A percentile compares a stretch with the other conserved stretches of the same genome.
phyloP scores from a whole-genome alignment of 306 rosid species.

The Purshia tridentata region DNA sequence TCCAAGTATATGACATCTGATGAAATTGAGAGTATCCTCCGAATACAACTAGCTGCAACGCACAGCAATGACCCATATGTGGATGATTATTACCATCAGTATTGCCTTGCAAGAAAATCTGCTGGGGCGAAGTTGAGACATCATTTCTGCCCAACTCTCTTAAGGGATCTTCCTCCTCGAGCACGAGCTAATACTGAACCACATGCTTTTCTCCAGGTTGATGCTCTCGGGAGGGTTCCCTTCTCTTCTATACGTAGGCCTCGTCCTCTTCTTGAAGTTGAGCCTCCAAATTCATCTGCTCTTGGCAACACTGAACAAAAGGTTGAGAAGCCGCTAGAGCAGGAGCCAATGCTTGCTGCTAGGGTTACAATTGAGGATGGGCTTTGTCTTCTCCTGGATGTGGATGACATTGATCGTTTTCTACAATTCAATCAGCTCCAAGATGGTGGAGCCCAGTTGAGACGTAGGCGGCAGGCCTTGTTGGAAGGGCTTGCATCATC shows the following conservation, averaged over 20 bases:
- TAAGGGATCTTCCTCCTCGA: conserved; percentile 80
- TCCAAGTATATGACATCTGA: conserved; percentile 83
- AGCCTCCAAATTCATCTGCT: conserved; percentile 64
- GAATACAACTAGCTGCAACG: conserved; percentile 94
- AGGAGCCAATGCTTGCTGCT: conserved; percentile 96
- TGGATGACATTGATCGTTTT: conserved; percentile 93
- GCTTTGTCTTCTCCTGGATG: conserved; percentile 89
- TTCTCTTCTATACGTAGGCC: conserved; percentile 99
- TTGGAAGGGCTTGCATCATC: conserved; percentile 81
- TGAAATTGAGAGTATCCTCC: conserved; percentile 81
- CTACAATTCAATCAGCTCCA: conserved; percentile 82
- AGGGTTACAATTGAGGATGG: conserved; percentile 94
- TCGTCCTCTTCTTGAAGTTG: conserved; percentile 98
- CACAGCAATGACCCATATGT: conserved; percentile 98
- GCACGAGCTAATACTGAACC: conserved; percentile 81
- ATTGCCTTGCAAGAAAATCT: conserved; percentile 78
- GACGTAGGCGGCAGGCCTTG: conserved; percentile 61
- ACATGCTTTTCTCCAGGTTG: conserved; percentile 99
- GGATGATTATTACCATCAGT: conserved; percentile 95
- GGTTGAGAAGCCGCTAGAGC: conserved; percentile 89
- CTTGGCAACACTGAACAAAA: conserved; percentile 59
- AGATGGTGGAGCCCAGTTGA: conserved; percentile 68
- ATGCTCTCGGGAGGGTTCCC: conserved; percentile 97
- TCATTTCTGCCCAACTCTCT: conserved; percentile 83
- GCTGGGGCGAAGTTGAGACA: conserved; percentile 78